Base-by-base conservation (phyloP, 2,329 filamentous ascomycete species). In the Aspergillus viridinutans region DNA sequence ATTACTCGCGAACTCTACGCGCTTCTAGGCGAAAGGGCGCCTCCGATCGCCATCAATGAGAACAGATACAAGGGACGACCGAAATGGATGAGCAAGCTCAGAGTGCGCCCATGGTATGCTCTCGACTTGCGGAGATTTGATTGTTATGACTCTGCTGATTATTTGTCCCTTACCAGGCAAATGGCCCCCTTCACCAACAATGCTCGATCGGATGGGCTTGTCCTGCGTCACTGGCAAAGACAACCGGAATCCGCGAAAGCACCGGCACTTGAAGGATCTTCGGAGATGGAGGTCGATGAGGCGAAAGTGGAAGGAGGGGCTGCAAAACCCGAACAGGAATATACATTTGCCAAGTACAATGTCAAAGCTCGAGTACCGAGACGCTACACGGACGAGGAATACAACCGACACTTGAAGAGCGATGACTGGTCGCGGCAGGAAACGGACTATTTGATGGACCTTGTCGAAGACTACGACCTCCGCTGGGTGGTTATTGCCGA, bases 401-500 rank as follows among this genome's bases (percentile, higher is more conserved):
- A 99, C 75, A 83, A 87, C 58, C 81, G 85, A 56, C 85, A 89
- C 60, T 76, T 99, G 52, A 83, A 86, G 65, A 88, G 81, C 68
- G 79, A 85, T 14, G 87, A 93, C 65, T 99, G 94, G 94, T 88
- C 89, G 14, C 90, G 89, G 68, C 88, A 94, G 66, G 94, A 99
- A 76, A 99, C 94, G 8, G 92, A 97, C 70, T 97, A 97, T 69
- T 76, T 99, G 61, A 83, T 97, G 70, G 79, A 84, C 3, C 72
- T 93, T 38, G 90, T 85, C 14, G 82, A 82, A 56, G 88, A 92
- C 49, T 96, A 87, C 69, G 91, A 96, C 69, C 81, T 96, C 58
- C 87, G 94, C 64, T 99, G 94, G 92, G 83, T 93, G 3, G 74
- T 97, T 17, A 90, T 99, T 58, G 90, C 88, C 80, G 94, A 99